phyloP scores from a whole-genome alignment of 164 flowering plant species.

The Piper betle region DNA sequence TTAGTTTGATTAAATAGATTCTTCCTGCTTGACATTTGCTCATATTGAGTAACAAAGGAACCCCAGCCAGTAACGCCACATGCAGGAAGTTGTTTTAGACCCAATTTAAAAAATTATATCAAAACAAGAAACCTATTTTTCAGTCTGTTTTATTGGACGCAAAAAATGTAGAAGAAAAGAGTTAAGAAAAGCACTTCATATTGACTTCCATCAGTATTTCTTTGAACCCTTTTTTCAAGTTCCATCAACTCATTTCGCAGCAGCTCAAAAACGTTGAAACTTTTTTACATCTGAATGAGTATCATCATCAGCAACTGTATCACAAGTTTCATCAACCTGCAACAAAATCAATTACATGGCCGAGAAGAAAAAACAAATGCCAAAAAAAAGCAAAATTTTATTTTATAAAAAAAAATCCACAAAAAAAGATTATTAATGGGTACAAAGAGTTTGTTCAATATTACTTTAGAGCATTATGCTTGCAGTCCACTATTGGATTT shows the following conservation, averaged over 20 bases:
- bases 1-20: too few relatives aligned
- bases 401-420: too few relatives aligned
- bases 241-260: slow-evolving; percentile 71
- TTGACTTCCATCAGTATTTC: slow-evolving; percentile 49
- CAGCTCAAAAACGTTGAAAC: slow-evolving; percentile 64
- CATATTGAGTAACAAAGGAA: too few relatives aligned
- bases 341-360: background rate
- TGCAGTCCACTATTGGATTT: too few relatives aligned
- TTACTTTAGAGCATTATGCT: too few relatives aligned
- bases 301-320: slow-evolving; percentile 8
- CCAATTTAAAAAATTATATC: background rate
- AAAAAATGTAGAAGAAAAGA: background rate
- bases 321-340: slow-evolving; percentile 34
- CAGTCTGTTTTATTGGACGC: background rate
- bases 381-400: background rate
- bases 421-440: too few relatives aligned
- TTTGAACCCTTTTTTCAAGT: slow-evolving; percentile 86
- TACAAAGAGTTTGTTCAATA: too few relatives aligned
- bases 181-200: too few relatives aligned
- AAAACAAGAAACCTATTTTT: background rate
- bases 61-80: too few relatives aligned
- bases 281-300: slow-evolving; percentile 42
- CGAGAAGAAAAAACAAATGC: background rate
- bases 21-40: too few relatives aligned
- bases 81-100: too few relatives aligned